These are phyloP conservation scores for Microsporum audouinii DNA, from an alignment of 2,329 filamentous ascomycete genomes.

Conservation along the genomic window DNA sequence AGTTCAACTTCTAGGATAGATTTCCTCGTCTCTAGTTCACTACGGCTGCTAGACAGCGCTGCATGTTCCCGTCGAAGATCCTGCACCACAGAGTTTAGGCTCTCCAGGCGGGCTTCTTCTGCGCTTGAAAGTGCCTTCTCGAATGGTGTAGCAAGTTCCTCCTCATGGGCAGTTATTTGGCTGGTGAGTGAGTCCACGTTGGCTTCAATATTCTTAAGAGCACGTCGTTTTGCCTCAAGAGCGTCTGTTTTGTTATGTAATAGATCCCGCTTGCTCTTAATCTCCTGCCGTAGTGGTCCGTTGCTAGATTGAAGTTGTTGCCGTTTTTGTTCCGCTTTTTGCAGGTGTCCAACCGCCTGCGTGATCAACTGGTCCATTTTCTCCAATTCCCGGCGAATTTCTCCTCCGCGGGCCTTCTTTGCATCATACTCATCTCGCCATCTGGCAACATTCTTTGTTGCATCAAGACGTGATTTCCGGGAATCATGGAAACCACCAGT, in stretches of 20 bases:
- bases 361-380: constrained; percentile 82
- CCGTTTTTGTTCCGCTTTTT: constrained; percentile 69
- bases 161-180: constrained; percentile 63
- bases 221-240: constrained; percentile 58
- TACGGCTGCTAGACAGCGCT: constrained; percentile 58
- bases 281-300: constrained; percentile 64
- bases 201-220: constrained; percentile 56
- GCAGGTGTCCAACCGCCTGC: constrained; percentile 66
- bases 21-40: constrained; percentile 70
- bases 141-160: constrained; percentile 75
- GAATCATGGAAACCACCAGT: constrained; percentile 90
- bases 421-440: constrained; percentile 65
- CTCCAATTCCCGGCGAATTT: constrained; percentile 61
- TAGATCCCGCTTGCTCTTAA: constrained; percentile 62
- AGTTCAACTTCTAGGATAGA: constrained; percentile 75
- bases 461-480: constrained; percentile 73
- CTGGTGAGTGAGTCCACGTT: constrained; percentile 67
- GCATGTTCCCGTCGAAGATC: constrained; percentile 66
- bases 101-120: constrained; percentile 74
- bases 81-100: constrained; percentile 56
- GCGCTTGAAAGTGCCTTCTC: constrained; percentile 73
- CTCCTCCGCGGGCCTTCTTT: constrained; percentile 50
- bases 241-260: constrained; percentile 62
- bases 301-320: constrained; percentile 71
- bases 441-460: constrained; percentile 61